phyloP scores from a whole-genome alignment of 371 early-diverging fungal genomes.

The Pancytospora philotis region DNA sequence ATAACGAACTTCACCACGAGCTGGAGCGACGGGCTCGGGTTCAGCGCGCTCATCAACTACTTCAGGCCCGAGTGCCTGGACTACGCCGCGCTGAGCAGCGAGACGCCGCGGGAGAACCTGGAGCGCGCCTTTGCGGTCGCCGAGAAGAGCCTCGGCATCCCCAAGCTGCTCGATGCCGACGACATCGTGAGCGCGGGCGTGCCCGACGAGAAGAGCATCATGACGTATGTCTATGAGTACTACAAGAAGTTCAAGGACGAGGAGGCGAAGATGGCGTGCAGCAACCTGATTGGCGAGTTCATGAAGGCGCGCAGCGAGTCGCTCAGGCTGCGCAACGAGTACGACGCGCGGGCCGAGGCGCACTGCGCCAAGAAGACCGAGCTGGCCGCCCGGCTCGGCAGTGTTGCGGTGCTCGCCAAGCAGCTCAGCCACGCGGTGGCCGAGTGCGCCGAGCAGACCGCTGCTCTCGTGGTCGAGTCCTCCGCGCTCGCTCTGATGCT shows the following conservation, averaged over 20 bases:
- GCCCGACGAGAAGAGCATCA: constrained; percentile 86
- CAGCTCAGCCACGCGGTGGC: constrained; percentile 2
- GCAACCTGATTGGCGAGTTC: constrained; percentile 12
- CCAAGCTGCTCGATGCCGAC: constrained; percentile 75
- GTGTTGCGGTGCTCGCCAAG: constrained; percentile 14
- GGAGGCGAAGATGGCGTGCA: constrained; percentile 11
- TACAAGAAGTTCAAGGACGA: constrained; percentile 57
- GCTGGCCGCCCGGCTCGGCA: constrained; percentile 4
- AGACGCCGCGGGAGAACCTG: constrained; percentile 65
- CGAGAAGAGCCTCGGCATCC: constrained; percentile 72
- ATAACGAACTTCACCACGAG: constrained; percentile 71
- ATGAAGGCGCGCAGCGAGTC: constrained; percentile 29
- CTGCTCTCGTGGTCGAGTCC: constrained; percentile 2
- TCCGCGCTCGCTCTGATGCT: constrained; percentile 17
- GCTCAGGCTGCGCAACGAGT: constrained; percentile 14
- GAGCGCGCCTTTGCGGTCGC: constrained; percentile 85
- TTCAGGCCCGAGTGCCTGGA: constrained; percentile 83
- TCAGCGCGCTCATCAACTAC: constrained; percentile 86
- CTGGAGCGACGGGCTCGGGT: constrained; percentile 85
- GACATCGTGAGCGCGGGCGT: constrained; percentile 74
- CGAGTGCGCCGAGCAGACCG: constrained; percentile 7
- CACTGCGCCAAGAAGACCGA: constrained; percentile 15
- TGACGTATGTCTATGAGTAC: constrained; percentile 94
- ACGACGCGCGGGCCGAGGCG: constrained; percentile 30
- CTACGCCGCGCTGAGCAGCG: constrained; percentile 66